A percentile compares a stretch with the other conserved stretches of the same genome.
phyloP scores from a whole-genome alignment of 176 grass and related monocot genomes.

The Cenchrus purpureus region DNA sequence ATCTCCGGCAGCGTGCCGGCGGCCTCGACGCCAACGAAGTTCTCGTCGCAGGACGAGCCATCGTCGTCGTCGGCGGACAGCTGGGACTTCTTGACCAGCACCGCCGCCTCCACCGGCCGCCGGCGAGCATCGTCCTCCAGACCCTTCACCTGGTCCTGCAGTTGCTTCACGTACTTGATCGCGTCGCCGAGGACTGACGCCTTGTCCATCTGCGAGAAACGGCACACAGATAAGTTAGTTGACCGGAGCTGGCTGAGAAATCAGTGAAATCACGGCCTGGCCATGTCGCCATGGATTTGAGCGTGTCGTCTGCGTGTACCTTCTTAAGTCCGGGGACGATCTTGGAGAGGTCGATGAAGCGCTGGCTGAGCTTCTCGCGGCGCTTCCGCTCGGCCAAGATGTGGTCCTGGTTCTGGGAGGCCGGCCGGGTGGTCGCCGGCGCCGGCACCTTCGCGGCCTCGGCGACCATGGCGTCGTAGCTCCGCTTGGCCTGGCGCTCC shows the following conservation, averaged over 20 bases:
- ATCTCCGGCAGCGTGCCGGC: slow-evolving; percentile 70
- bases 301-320: slow-evolving; percentile 32
- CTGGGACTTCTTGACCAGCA: slow-evolving; percentile 84
- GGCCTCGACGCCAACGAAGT: slow-evolving; percentile 41
- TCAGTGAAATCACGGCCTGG: background rate
- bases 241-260: background rate
- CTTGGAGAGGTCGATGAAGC: slow-evolving; percentile 92
- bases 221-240: slow-evolving; percentile 9
- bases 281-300: background rate
- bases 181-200: slow-evolving; percentile 97
- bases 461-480: slow-evolving; percentile 57
- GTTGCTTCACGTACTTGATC: slow-evolving; percentile 92
- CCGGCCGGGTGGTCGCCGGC: slow-evolving; percentile 33
- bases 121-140: slow-evolving; percentile 69
- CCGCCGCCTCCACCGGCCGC: slow-evolving; percentile 75
- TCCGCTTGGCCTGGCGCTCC: slow-evolving; percentile 50
- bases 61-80: slow-evolving; percentile 64
- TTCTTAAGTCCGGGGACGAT: slow-evolving; percentile 95
- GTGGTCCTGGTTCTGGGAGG: slow-evolving; percentile 84
- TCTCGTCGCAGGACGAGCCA: slow-evolving; percentile 63
- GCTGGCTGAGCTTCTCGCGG: slow-evolving; percentile 96
- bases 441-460: slow-evolving; percentile 23
- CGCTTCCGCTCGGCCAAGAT: slow-evolving; percentile 89
- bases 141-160: slow-evolving; percentile 79
- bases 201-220: slow-evolving; percentile 84